Percentiles rank a stretch among this genome's conserved stretches.
Conservation (phyloP, 2,329 filamentous ascomycete species). For the Endocalyx cinctus region DNA sequence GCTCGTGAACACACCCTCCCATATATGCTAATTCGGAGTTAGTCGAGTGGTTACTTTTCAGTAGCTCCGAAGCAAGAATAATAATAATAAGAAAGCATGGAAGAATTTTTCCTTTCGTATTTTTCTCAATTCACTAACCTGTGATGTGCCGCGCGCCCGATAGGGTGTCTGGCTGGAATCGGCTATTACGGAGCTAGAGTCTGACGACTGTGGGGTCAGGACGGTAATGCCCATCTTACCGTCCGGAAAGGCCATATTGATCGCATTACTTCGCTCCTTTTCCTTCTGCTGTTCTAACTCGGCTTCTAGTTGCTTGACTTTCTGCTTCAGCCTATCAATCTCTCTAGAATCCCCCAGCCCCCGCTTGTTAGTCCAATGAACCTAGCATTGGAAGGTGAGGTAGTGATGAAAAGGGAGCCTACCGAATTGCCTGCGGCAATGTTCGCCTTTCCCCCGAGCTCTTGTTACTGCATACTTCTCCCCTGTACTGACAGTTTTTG, state of each 20-base stretch:
- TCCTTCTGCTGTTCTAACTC: slow-evolving; percentile 14
- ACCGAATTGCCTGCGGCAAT: slow-evolving; percentile 19
- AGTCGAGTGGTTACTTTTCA: too few relatives aligned
- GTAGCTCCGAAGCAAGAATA: too few relatives aligned
- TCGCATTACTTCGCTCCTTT: slow-evolving; percentile 4
- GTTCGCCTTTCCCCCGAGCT: slow-evolving; percentile 23
- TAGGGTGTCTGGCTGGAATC: neutral
- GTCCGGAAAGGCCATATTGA: too few relatives aligned
- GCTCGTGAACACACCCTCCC: slow-evolving; percentile 31
- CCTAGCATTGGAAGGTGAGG: too few relatives aligned
- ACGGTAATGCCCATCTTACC: too few relatives aligned
- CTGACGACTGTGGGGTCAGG: neutral
- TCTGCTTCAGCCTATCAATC: slow-evolving; percentile 28
- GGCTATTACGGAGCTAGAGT: neutral
- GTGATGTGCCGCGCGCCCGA: slow-evolving; percentile 1
- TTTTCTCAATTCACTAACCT: too few relatives aligned
- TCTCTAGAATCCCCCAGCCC: too few relatives aligned
- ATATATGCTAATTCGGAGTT: slow-evolving; percentile 23
- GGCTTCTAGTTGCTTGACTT: slow-evolving; percentile 23
- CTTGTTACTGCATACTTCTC: slow-evolving; percentile 27
- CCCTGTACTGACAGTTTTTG: slow-evolving; percentile 30
- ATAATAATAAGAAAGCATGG: too few relatives aligned
- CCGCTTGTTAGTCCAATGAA: too few relatives aligned
- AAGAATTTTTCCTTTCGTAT: too few relatives aligned
- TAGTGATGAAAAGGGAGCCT: too few relatives aligned